Percentiles rank a stretch among this genome's conserved stretches.
These are phyloP conservation scores for Pleurotus cornucopiae DNA, from an alignment of 768 basidiomycete genomes.

Conservation along the genomic window DNA sequence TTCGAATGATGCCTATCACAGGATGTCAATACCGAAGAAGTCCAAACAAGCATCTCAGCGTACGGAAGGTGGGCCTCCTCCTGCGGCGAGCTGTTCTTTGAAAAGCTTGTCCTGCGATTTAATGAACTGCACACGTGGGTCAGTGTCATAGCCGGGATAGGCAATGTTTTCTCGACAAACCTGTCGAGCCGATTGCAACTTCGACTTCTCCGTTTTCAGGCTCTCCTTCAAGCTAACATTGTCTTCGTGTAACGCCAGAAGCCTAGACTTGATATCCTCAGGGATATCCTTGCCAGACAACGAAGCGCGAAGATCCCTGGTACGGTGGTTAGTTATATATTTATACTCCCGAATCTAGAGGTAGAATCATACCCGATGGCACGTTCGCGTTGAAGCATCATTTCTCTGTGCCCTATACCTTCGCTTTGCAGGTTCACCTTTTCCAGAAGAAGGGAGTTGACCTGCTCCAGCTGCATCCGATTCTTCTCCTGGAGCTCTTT, in stretches of 20 bases:
- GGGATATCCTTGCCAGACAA: constrained; percentile 77
- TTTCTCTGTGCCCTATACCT: constrained; percentile 86
- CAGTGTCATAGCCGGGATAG: not conserved
- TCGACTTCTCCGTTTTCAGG: constrained; percentile 66
- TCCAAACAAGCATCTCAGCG: constrained; percentile 14
- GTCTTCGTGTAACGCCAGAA: constrained; percentile 76
- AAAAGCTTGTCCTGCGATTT: constrained; percentile 88
- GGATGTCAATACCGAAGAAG: not conserved
- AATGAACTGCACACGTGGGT: constrained; percentile 67
- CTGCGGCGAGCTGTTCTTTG: constrained; percentile 72
- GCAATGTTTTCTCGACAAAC: not conserved
- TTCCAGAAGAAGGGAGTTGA: constrained; percentile 81
- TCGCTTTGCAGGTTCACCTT: constrained; percentile 89
- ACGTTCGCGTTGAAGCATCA: constrained; percentile 80
- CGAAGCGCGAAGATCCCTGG: constrained; percentile 72
- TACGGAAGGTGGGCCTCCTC: constrained; percentile 42
- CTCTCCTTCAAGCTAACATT: constrained; percentile 69
- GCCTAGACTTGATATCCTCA: constrained; percentile 72
- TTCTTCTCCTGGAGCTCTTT: constrained; percentile 78
- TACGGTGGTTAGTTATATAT: not conserved
- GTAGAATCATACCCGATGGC: constrained; percentile 62
- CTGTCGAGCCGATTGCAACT: constrained; percentile 64
- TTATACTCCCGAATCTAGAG: not conserved
- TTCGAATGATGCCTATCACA: constrained; percentile 50
- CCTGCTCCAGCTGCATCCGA: constrained; percentile 86